These are phyloP conservation scores for Paragyromitra xinjiangensis DNA, from an alignment of 495 filamentous ascomycete genomes.

Conservation along the genomic window DNA sequence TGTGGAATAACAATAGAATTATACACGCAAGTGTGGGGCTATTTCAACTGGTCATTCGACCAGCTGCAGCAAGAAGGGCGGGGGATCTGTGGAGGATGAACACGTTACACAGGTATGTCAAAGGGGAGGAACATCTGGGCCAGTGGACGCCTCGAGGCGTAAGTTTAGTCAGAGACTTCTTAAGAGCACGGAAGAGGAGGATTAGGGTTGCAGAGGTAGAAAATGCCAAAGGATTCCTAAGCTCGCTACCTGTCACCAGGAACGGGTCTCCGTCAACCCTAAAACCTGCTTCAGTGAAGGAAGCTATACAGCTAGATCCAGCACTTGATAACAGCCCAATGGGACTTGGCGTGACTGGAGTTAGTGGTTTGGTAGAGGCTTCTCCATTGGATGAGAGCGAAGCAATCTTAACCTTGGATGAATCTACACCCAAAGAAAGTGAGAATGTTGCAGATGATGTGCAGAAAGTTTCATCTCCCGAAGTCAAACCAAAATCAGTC, in stretches of 20 bases:
- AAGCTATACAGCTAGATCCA: slow-evolving; percentile 15
- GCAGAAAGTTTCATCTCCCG: slow-evolving; percentile 31
- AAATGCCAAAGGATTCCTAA: slow-evolving; percentile 74
- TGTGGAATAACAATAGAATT: slow-evolving; percentile 84
- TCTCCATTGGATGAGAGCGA: slow-evolving; percentile 7
- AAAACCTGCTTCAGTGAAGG: slow-evolving; percentile 42
- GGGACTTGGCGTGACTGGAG: slow-evolving; percentile 33
- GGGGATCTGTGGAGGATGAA: slow-evolving; percentile 98
- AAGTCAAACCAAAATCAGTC: slow-evolving; percentile 7
- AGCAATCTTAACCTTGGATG: slow-evolving; percentile 16
- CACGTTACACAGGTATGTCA: slow-evolving; percentile 90
- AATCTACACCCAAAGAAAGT: slow-evolving; percentile 23
- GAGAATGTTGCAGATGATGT: slow-evolving; percentile 14
- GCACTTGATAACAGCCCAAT: slow-evolving; percentile 7
- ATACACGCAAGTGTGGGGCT: slow-evolving; percentile 85
- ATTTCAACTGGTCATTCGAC: slow-evolving; percentile 85
- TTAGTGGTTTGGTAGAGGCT: slow-evolving; percentile 28
- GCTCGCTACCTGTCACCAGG: slow-evolving; percentile 54
- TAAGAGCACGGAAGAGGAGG: slow-evolving; percentile 73
- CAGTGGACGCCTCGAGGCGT: slow-evolving; percentile 90
- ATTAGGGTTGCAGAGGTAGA: slow-evolving; percentile 80
- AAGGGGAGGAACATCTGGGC: slow-evolving; percentile 85
- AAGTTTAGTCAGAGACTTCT: slow-evolving; percentile 84
- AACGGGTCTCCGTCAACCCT: slow-evolving; percentile 49
- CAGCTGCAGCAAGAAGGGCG: slow-evolving; percentile 85